phyloP scores from a whole-genome alignment of 345 rosid genomes.

The Citrus sp. region DNA sequence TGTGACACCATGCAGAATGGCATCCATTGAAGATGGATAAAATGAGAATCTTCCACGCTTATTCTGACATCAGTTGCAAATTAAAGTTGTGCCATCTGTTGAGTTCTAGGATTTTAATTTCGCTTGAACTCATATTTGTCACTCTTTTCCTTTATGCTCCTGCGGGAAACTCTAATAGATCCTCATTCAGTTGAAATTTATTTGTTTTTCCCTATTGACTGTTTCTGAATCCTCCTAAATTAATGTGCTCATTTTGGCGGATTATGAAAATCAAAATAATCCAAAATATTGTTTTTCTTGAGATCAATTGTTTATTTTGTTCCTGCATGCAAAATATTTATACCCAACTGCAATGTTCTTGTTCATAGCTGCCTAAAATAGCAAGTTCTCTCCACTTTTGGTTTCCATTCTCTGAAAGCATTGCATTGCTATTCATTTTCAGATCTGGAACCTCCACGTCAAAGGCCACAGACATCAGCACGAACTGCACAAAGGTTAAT shows the following conservation, averaged over 20 bases:
- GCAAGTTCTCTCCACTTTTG: not conserved
- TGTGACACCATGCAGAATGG: not conserved
- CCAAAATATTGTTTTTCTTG: not conserved
- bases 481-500: conserved; percentile 91
- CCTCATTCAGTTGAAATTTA: too few relatives aligned
- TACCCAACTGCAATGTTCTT: not conserved
- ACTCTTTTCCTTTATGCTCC: not conserved
- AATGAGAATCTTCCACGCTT: not conserved
- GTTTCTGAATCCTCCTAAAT: not conserved
- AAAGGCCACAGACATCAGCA: conserved; percentile 85
- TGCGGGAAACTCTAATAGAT: not conserved
- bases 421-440: conserved; percentile 5
- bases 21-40: not conserved
- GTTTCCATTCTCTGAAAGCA: not conserved
- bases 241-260: not conserved
- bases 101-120: not conserved
- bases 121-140: not conserved
- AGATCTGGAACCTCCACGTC: conserved; percentile 91
- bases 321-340: not conserved
- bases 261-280: not conserved
- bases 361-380: not conserved
- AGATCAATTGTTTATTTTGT: not conserved
- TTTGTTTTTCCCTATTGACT: not conserved
- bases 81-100: not conserved
- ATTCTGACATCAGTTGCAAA: not conserved